Evolutionary conservation across 192 early-diverging fungal species (phyloP).

Genomic region (Coemansia furcata): DNA sequence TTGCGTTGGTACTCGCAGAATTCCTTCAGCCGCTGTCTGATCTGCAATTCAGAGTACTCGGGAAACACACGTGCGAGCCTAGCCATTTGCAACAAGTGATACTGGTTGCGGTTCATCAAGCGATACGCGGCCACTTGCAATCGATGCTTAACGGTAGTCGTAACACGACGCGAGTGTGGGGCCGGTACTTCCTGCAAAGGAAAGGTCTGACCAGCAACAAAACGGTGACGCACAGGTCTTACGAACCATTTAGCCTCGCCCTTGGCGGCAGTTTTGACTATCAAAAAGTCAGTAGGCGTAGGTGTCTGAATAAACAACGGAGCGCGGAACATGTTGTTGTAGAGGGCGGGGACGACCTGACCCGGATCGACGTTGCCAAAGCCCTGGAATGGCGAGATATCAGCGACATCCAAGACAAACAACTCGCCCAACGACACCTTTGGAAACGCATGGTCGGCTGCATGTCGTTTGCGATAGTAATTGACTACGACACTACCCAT

Average conservation of each 20-base stretch:
- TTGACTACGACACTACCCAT: constrained; percentile 95
- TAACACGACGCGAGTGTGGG: constrained; percentile 91
- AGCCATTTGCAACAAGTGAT: constrained; percentile 69
- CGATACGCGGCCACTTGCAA: constrained; percentile 87
- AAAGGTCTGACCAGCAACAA: constrained; percentile 88
- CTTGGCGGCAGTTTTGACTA: constrained; percentile 77
- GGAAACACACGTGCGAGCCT: constrained; percentile 81
- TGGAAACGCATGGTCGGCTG: constrained; percentile 77
- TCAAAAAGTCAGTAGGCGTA: constrained; percentile 77
- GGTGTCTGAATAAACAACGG: constrained; percentile 80
- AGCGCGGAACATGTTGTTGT: constrained; percentile 94
- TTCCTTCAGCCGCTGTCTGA: constrained; percentile 91
- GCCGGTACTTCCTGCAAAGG: constrained; percentile 92
- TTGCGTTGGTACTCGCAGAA: constrained; percentile 92
- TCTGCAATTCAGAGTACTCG: constrained; percentile 78
- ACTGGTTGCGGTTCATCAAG: constrained; percentile 77
- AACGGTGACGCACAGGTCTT: constrained; percentile 78
- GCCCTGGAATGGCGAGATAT: constrained; percentile 89
- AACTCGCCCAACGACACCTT: constrained; percentile 80
- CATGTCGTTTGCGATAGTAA: constrained; percentile 89
- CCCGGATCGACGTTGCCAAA: constrained; percentile 96
- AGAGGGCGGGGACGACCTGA: constrained; percentile 80
- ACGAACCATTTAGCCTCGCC: constrained; percentile 82
- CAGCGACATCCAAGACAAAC: constrained; percentile 81
- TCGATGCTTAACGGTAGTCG: constrained; percentile 78